Evolutionary conservation across 1,284 basidiomycete genomes (phyloP), one percentile per base, ranked within the genome.

Genomic region (Trametes hirsuta): DNA sequence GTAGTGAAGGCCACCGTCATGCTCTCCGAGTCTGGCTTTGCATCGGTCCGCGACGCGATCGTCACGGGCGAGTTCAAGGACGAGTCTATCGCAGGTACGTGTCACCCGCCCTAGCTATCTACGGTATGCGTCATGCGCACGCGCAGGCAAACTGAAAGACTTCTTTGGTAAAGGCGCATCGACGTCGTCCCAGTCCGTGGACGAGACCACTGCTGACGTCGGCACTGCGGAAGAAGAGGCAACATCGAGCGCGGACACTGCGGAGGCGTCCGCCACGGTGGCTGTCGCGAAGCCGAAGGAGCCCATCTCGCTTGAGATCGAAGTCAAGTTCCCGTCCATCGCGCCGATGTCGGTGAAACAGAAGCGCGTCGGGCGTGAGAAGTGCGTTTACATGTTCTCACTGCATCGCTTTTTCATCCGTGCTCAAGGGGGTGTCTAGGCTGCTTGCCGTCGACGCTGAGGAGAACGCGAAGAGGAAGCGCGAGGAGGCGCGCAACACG

Each of bases 401-500:
- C 30, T 1, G 12, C 35, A 15, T 40, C 6, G 36, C 14, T 41
- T 10, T 53, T n/a, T 8, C 30, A 30, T 30, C 14, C 53, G 11
- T 41, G 22, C n/a, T 47, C 47, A 45, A 45, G 55, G 60, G 39
- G 49, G n/a, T 53, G 18, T 18, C 18, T 9, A 96, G 95, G 70
- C 79, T 97, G 25, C 82, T 87, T n/a, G 84, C 87, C 4, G 81
- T 98, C 63, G 90, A 96, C 62, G 75, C 80, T 10, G 89, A 91
- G 55, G 95, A 98, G 74, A 77, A 81, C 1, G 84, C 87, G 18
- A 95, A 94, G 72, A 82, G 81, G 30, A 84, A 87, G 53, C 87
- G 88, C 51, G 97, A 97, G 71, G 97, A 98, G 75, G 93, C 94
- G 1, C 85, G 90, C 56, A 99, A 99, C 76, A 82, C 85, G 30